These are phyloP conservation scores for Tuber magnatum DNA, from an alignment of 495 filamentous ascomycete genomes.

Conservation along the genomic window DNA sequence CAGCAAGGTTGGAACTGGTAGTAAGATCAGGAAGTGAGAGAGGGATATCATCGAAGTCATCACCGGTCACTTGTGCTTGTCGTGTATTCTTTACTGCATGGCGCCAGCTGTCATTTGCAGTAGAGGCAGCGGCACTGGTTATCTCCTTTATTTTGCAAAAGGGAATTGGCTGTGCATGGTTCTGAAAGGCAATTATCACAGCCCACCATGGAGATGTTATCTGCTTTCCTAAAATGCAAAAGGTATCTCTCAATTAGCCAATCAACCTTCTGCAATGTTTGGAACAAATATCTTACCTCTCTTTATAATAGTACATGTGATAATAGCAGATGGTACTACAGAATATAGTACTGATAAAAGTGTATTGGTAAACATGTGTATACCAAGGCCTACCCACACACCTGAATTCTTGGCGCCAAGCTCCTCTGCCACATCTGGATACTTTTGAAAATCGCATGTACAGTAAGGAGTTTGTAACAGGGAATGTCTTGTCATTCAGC, in stretches of 20 bases:
- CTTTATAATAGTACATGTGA: background rate
- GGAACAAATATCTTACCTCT: background rate
- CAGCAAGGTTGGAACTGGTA: background rate
- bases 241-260: no score
- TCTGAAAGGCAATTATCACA: conserved; percentile 6
- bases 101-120: conserved; percentile 1
- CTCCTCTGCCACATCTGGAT: no score
- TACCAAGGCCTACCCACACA: no score
- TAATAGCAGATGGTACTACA: background rate
- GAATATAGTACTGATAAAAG: background rate
- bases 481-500: no score
- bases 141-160: background rate
- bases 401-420: no score
- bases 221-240: background rate
- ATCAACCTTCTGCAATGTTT: no score
- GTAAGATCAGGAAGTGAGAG: background rate
- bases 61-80: background rate
- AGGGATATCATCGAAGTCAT: background rate
- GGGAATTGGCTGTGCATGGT: background rate
- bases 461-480: no score
- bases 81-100: conserved; percentile 1
- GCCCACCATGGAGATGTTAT: background rate
- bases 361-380: no score
- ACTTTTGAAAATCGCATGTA: no score
- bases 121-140: background rate